These are phyloP conservation scores for Chaetomiaceae sp. DNA, from an alignment of 2,329 filamentous ascomycete species.

Conservation along the genomic window DNA sequence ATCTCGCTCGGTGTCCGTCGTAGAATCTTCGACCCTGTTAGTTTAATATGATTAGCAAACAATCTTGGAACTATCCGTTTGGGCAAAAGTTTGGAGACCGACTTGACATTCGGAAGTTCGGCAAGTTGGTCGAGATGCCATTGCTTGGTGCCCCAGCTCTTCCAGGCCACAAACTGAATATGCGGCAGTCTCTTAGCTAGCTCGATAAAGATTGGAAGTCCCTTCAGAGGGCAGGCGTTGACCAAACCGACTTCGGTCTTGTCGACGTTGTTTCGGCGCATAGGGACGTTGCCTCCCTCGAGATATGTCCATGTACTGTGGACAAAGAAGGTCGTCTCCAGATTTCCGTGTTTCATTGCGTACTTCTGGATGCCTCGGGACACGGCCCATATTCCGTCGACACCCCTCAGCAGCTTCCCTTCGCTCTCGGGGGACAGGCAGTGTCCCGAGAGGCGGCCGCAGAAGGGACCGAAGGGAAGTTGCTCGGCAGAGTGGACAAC, in stretches of 20 bases:
- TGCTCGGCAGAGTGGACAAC: slow-evolving; percentile 26
- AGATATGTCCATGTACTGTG: slow-evolving; percentile 23
- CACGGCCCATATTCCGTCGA: slow-evolving; percentile 27
- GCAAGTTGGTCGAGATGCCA: slow-evolving; percentile 14
- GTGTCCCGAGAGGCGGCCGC: slow-evolving; percentile 21
- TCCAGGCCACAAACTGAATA: slow-evolving; percentile 26
- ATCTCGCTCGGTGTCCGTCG: slow-evolving; percentile 22
- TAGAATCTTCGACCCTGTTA: slow-evolving; percentile 19
- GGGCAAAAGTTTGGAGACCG: not conserved
- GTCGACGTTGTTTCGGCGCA: slow-evolving; percentile 22
- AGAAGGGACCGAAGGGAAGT: slow-evolving; percentile 25
- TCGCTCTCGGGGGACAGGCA: slow-evolving; percentile 21
- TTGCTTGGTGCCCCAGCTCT: slow-evolving; percentile 23
- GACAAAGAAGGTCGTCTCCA: slow-evolving; percentile 22
- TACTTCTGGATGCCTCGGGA: slow-evolving; percentile 23
- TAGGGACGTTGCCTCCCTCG: slow-evolving; percentile 15
- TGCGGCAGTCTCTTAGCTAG: slow-evolving; percentile 22
- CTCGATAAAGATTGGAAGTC: slow-evolving; percentile 21
- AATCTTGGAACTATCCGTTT: too few species aligned
- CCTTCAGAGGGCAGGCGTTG: slow-evolving; percentile 26
- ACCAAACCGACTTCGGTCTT: slow-evolving; percentile 25
- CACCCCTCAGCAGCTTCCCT: slow-evolving; percentile 16
- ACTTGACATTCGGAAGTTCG: slow-evolving; percentile 23
- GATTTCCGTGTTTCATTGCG: slow-evolving; percentile 19
- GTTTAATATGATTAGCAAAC: not conserved